phyloP scores from a whole-genome alignment of 148 eudicot species.

The Amaranthus cruentus region DNA sequence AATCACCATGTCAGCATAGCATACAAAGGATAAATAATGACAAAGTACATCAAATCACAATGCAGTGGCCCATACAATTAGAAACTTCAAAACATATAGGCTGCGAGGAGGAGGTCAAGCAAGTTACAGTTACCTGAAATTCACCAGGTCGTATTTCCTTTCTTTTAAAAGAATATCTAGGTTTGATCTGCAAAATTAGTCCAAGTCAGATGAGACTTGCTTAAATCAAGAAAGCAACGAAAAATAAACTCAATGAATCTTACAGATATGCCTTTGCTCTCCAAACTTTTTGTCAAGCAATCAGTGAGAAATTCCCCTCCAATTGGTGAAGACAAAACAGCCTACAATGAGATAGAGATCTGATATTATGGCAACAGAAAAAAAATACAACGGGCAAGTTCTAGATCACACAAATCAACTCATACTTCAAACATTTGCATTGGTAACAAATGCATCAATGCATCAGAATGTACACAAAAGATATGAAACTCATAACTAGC shows the following conservation, averaged over 20 bases:
- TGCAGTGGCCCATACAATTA: neutral
- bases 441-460: neutral
- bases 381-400: neutral
- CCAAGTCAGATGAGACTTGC: neutral
- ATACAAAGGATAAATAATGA: neutral
- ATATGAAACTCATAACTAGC: neutral
- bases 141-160: conserved; percentile 93
- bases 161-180: conserved; percentile 91
- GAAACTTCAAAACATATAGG: neutral
- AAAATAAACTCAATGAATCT: conserved; percentile 25
- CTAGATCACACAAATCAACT: neutral
- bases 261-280: conserved; percentile 85
- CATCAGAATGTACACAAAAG: neutral
- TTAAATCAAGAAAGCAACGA: conserved; percentile 1
- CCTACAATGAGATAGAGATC: conserved; percentile 36
- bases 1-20: neutral
- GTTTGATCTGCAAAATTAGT: conserved; percentile 59
- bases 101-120: neutral
- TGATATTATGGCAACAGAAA: neutral
- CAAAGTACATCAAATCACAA: conserved; percentile 1
- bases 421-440: neutral
- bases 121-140: conserved; percentile 62
- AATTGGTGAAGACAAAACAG: conserved; percentile 73
- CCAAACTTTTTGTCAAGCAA: conserved; percentile 95
- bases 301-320: conserved; percentile 95